Percentiles rank a stretch among this genome's conserved stretches.
Conservation (phyloP, 176 grass and related monocot species). For the Canna indica region DNA sequence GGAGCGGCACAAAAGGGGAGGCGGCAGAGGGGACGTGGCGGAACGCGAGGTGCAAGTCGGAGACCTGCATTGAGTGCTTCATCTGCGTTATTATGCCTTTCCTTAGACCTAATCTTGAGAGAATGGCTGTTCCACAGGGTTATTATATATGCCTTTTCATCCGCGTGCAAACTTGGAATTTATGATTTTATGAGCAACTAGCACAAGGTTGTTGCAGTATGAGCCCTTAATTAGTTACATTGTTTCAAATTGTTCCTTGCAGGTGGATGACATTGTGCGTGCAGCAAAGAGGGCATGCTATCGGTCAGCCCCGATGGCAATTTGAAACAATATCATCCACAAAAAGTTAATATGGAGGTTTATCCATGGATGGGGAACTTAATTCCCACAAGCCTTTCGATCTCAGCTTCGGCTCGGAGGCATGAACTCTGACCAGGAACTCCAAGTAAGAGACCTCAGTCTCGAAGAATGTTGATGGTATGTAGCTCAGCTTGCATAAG, state of each 20-base stretch:
- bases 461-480: constrained; percentile 72
- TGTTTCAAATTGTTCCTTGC: constrained; percentile 3
- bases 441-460: constrained; percentile 69
- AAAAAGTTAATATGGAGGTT: too few relatives aligned
- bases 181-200: constrained; percentile 11
- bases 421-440: constrained; percentile 86
- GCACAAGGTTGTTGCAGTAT: background rate
- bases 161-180: background rate
- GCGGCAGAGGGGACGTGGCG: constrained; percentile 6
- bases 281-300: constrained; percentile 80
- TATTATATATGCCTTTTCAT: background rate
- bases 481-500: constrained; percentile 56
- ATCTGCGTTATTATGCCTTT: too few relatives aligned
- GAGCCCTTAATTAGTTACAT: background rate
- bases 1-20: background rate
- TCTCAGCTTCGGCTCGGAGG: constrained; percentile 62
- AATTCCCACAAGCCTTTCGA: constrained; percentile 91
- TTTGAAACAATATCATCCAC: too few relatives aligned
- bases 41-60: constrained; percentile 14
- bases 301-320: constrained; percentile 60
- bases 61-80: too few relatives aligned
- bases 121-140: constrained; percentile 94
- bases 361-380: constrained; percentile 88
- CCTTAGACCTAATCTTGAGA: constrained; percentile 94
- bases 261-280: constrained; percentile 90